phyloP scores from a whole-genome alignment of 2,329 filamentous ascomycete genomes.

The Colletotrichum liriopes region DNA sequence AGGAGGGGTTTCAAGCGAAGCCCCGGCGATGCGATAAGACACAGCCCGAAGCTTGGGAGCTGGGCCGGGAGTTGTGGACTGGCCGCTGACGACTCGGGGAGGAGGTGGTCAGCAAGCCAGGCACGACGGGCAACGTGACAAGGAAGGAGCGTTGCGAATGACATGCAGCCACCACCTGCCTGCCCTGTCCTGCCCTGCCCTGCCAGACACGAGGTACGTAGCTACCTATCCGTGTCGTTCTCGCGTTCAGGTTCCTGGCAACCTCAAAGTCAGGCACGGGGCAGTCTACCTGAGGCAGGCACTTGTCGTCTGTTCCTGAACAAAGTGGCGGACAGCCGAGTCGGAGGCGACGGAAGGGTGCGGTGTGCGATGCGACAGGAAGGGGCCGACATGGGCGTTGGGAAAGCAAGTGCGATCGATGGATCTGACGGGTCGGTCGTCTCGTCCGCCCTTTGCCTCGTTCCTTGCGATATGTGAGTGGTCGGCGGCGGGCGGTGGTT shows the following conservation, averaged over 20 bases:
- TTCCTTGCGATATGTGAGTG: slow-evolving; percentile 1
- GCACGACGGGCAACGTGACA: slow-evolving; percentile 11
- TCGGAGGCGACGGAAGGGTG: neutral
- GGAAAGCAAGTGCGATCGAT: neutral
- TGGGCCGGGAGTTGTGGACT: neutral
- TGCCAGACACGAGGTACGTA: neutral
- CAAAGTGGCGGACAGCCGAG: neutral
- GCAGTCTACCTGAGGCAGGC: slow-evolving; percentile 13
- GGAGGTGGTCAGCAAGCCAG: slow-evolving; percentile 3
- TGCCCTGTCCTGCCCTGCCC: neutral
- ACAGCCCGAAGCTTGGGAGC: slow-evolving; percentile 11
- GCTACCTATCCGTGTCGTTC: neutral
- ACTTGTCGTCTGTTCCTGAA: slow-evolving; percentile 10
- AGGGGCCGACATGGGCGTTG: neutral
- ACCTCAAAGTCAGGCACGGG: neutral
- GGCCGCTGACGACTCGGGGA: neutral
- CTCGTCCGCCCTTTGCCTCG: neutral
- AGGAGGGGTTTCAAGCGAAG: neutral
- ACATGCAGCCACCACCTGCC: slow-evolving; percentile 8
- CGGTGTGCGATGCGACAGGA: neutral
- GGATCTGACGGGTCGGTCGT: neutral
- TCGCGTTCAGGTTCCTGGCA: neutral
- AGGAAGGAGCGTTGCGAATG: slow-evolving; percentile 12
- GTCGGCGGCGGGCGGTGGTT: slow-evolving; percentile 8
- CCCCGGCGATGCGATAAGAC: slow-evolving; percentile 4